Evolutionary conservation across 805 yeast genomes (phyloP), one percentile per base, ranked within the genome.

Genomic region (Candida chauliodis): DNA sequence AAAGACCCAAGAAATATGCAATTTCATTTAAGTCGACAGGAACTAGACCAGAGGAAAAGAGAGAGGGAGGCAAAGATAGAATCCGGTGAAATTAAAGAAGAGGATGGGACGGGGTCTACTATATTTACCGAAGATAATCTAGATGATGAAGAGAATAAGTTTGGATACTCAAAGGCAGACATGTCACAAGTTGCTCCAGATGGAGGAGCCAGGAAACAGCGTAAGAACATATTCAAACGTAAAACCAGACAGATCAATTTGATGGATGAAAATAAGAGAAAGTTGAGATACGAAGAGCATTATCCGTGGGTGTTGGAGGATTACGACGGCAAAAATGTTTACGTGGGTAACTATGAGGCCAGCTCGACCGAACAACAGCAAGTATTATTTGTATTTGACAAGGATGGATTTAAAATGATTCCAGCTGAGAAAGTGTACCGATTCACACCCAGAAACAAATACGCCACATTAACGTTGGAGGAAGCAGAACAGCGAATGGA

Each of bases 291-390:
- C 56, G 99, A 93, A 63, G 99, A 93, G 63, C 87, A 83, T 58
- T 91, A 86, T 52, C 99, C 99, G 0, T 93, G 99, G 99, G 95
- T 93, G 13, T 68, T 93, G 72, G 99, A 93, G 64, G 99, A 93
- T 63, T 91, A 85, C 58, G 96, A 89, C 53, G 96, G 95, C 32
- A 75, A 78, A 44, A 91, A 93, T 56, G 91, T 95, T 0, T 93
- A 87, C 84, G 97, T 90, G 14, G 96, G 98, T 25, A 84, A 82
- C 50, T 93, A 87, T 63, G 99, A 93, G 65, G 98, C 97, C 1
- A 86, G 85, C 32, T 76, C 77, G 38, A 77, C 89, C 14, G 96
- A 88, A 48, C 71, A 85, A n/a, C 87, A 86, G 46, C 71, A 66
- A 40, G 95, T 87, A 8, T 66, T 91, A 33, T 74, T 91, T 52